A percentile compares a stretch with the other conserved stretches of the same genome.
phyloP scores from a whole-genome alignment of 768 basidiomycete species.

The Leccinum rimulosum region DNA sequence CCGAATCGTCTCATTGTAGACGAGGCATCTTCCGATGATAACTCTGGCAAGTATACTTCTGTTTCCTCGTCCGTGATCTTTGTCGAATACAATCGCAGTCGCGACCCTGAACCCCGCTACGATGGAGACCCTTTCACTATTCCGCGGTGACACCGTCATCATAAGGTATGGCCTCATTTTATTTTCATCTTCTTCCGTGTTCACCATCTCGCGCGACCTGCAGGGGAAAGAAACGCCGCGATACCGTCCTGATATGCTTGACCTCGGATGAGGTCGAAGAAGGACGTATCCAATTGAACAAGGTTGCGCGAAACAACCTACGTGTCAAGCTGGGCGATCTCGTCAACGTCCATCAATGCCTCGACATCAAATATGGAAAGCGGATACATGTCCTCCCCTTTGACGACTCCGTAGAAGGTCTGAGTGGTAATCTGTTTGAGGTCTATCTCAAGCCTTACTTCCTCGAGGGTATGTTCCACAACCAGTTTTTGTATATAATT shows the following conservation, averaged over 20 bases:
- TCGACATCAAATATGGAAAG: slow-evolving; percentile 99
- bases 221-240: slow-evolving; percentile 96
- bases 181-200: neutral
- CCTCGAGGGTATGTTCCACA: slow-evolving; percentile 69
- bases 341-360: slow-evolving; percentile 92
- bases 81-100: slow-evolving; percentile 44
- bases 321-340: slow-evolving; percentile 97
- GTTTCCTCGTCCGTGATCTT: slow-evolving; percentile 12
- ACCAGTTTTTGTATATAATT: neutral
- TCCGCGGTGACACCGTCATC: slow-evolving; percentile 96
- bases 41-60: slow-evolving; percentile 66
- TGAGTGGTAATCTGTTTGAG: slow-evolving; percentile 98
- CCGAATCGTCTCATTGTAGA: slow-evolving; percentile 98
- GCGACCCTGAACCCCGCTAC: slow-evolving; percentile 95
- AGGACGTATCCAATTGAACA: slow-evolving; percentile 98
- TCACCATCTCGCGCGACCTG: slow-evolving; percentile 5
- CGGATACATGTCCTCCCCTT: slow-evolving; percentile 96
- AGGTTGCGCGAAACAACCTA: slow-evolving; percentile 98
- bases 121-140: slow-evolving; percentile 91
- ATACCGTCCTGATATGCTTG: slow-evolving; percentile 96
- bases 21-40: slow-evolving; percentile 91
- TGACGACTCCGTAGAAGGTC: slow-evolving; percentile 96
- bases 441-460: slow-evolving; percentile 99
- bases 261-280: slow-evolving; percentile 97
- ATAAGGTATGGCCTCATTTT: slow-evolving; percentile 57